Evolutionary conservation across 108 stramenopile species (phyloP).

Genomic region (Phaeodactylum tricornutum): DNA sequence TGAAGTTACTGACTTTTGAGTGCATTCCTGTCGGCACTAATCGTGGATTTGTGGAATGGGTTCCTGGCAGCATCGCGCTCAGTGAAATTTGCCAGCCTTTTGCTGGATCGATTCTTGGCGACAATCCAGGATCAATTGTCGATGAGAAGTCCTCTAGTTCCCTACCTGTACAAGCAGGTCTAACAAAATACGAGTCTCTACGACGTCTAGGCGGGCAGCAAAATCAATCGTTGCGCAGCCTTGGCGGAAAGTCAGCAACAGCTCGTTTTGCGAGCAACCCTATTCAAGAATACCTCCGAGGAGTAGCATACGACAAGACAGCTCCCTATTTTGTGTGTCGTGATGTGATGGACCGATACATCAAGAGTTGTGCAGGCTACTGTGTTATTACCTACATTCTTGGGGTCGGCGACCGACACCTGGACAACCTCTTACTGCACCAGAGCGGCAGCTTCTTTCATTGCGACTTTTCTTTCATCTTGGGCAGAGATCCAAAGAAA

Average conservation of each 20-base stretch:
- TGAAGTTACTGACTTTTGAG: conserved; percentile 69
- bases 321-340: conserved; percentile 62
- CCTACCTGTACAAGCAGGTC: conserved; percentile 28
- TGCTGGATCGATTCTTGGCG: conserved; percentile 34
- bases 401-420: conserved; percentile 82
- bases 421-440: conserved; percentile 81
- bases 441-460: conserved; percentile 76
- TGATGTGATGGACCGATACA: conserved; percentile 85
- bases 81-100: conserved; percentile 69
- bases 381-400: conserved; percentile 96
- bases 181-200: conserved; percentile 61
- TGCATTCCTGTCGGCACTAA: conserved; percentile 65
- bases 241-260: conserved; percentile 9
- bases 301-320: conserved; percentile 44
- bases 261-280: conserved; percentile 43
- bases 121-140: conserved; percentile 1
- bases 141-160: conserved; percentile 15
- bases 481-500: conserved; percentile 85
- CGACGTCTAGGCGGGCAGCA: conserved; percentile 23
- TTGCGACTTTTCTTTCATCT: conserved; percentile 77
- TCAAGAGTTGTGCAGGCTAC: conserved; percentile 95
- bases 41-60: conserved; percentile 83
- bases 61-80: conserved; percentile 66
- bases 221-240: neutral
- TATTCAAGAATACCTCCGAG: conserved; percentile 77